phyloP scores from a whole-genome alignment of 768 basidiomycete species.

The Suillus sp. region DNA sequence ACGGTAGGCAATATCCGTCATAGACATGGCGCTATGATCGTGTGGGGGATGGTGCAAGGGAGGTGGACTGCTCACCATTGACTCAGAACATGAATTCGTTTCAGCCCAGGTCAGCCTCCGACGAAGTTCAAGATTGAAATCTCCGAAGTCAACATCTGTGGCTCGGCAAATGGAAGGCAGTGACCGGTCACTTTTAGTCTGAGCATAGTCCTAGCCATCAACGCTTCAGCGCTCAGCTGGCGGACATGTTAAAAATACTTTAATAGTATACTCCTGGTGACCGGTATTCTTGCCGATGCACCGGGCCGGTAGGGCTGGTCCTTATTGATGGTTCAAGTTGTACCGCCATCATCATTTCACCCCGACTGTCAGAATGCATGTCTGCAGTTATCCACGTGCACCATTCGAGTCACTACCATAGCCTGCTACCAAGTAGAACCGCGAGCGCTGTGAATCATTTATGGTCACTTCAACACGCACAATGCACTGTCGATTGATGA shows the following conservation, averaged over 20 bases:
- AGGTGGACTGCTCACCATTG: neutral
- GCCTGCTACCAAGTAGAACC: neutral
- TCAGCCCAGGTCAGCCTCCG: slow-evolving; percentile 6
- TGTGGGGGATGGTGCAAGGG: neutral
- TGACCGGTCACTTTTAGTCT: neutral
- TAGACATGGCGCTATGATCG: neutral
- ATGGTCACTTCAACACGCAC: neutral
- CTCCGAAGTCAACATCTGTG: neutral
- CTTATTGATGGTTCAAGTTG: too few species aligned
- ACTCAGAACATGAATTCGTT: neutral
- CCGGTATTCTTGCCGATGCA: too few species aligned
- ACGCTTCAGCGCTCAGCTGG: neutral
- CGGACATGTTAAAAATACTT: neutral
- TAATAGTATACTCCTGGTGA: too few species aligned
- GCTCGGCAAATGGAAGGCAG: neutral
- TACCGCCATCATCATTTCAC: too few species aligned
- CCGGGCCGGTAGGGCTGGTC: too few species aligned
- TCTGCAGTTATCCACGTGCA: neutral
- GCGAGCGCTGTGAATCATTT: neutral
- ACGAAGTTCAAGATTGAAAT: neutral
- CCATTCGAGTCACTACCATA: neutral
- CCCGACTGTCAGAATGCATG: too few species aligned
- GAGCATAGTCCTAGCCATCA: neutral
- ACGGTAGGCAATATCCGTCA: neutral
- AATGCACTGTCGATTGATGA: neutral